Evolutionary conservation across 768 basidiomycete genomes (phyloP), one percentile per base, ranked within the genome.

Genomic region (Hydnum rufescens): DNA sequence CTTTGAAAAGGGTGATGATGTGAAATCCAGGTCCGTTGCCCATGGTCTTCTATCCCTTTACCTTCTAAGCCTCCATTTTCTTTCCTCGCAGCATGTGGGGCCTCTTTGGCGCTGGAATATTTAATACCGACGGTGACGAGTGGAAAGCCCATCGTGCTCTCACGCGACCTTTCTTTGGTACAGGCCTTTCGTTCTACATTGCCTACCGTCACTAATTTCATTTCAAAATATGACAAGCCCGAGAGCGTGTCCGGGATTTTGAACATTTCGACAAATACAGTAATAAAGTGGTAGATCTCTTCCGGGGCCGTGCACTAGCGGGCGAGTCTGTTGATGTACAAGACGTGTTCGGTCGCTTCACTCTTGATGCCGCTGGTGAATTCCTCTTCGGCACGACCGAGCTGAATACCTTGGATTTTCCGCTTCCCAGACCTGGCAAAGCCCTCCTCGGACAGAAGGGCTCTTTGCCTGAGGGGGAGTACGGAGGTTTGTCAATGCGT

Each of bases 121-220:
- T 66, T 58, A 62, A 60, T 23, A 56, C 60, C 1, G 64, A 65
- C 55, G 49, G 49, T 18, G 49, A 28, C 1, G 69, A 74, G 63
- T 82, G 81, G 81, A 82, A 76, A 76, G 79, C 78, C 57, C 79
- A 82, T 60, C 74, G 80, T 5, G 59, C 69, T 3, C 78, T 83
- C 67, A 77, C 78, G 0, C 74, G 81, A 0, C 80, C 80, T 0
- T 82, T 82, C 67, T 82, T 84, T 65, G 71, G 55, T 56, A n/a
- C 25, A 54, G 42, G 16, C 5, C 26, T 19, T 6, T 46, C 19
- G 4, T 28, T 19, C 50, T 42, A 30, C 30, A 42, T 34, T 25
- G 19, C 32, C 5, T 39, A 23, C 57, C 70, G 2, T 74, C 73
- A 48, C 73, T 80, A 2, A 59, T 42, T 57, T 57, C 26, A 3